Percentiles rank a stretch among this genome's conserved stretches.
Conservation (phyloP, 306 rosid species). For the Rosa persica region DNA sequence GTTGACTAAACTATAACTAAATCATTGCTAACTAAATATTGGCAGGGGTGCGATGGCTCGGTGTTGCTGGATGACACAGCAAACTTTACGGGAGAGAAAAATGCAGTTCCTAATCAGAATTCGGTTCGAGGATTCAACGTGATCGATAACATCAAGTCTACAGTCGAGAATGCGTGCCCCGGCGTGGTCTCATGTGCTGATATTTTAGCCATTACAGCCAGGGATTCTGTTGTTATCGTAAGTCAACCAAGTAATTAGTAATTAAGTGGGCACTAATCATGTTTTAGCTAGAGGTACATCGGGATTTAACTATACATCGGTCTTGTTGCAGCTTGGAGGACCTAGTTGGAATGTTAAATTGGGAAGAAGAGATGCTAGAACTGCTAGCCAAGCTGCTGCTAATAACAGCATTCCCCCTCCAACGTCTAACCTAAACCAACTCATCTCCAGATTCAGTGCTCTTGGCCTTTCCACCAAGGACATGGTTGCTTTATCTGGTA, state of each 20-base stretch:
- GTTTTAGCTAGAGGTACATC: neutral
- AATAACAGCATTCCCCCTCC: slow-evolving; percentile 74
- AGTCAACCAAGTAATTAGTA: neutral
- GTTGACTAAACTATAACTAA: neutral
- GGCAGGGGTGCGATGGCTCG: slow-evolving; percentile 92
- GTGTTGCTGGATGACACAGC: slow-evolving; percentile 76
- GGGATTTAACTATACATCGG: neutral
- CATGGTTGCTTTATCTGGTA: slow-evolving; percentile 80
- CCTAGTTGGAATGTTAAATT: slow-evolving; percentile 76
- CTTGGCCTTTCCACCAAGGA: slow-evolving; percentile 77
- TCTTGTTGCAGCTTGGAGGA: slow-evolving; percentile 66
- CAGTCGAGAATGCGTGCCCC: slow-evolving; percentile 65
- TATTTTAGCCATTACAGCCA: slow-evolving; percentile 60
- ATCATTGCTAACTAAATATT: too few relatives aligned
- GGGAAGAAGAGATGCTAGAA: slow-evolving; percentile 82
- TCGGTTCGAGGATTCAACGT: slow-evolving; percentile 81
- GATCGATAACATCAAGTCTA: slow-evolving; percentile 67
- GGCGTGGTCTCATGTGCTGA: slow-evolving; percentile 87
- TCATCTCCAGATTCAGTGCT: slow-evolving; percentile 50
- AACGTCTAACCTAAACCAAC: slow-evolving; percentile 55
- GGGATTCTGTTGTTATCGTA: slow-evolving; percentile 70
- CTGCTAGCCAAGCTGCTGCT: slow-evolving; percentile 67
- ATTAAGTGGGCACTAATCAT: neutral
- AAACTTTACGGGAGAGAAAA: slow-evolving; percentile 74
- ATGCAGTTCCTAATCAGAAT: slow-evolving; percentile 60